Evolutionary conservation across 257 asterid genomes (phyloP).

Genomic region (Solanum pimpinellifolium): DNA sequence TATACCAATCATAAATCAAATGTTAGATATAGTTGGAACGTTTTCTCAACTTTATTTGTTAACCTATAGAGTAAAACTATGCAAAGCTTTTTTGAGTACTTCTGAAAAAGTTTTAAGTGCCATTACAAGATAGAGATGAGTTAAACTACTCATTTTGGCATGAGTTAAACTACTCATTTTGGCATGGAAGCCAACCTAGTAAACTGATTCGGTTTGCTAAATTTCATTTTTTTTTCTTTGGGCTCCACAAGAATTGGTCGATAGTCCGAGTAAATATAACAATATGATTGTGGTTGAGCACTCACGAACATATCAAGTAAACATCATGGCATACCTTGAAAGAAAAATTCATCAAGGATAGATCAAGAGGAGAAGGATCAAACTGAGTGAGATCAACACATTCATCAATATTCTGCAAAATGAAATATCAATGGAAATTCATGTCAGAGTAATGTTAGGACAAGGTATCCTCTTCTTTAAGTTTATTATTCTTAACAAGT

Average conservation of each 20-base stretch:
- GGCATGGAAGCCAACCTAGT: neutral
- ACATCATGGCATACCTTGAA: conserved; percentile 50
- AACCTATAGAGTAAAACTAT: neutral
- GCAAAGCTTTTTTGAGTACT: neutral
- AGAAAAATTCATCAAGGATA: conserved; percentile 77
- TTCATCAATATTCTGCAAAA: conserved; percentile 68
- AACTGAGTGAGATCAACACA: conserved; percentile 76
- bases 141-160: neutral
- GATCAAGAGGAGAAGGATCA: conserved; percentile 61
- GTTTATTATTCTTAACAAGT: neutral
- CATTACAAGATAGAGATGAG: neutral
- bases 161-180: neutral
- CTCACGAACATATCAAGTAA: neutral
- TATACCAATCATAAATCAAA: neutral
- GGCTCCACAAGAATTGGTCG: neutral
- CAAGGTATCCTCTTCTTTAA: neutral
- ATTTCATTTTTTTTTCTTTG: neutral
- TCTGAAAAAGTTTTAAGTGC: neutral
- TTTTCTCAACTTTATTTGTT: neutral
- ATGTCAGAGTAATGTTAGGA: neutral
- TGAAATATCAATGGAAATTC: conserved; percentile 5
- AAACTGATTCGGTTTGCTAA: neutral
- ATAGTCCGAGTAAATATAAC: neutral
- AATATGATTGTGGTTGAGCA: neutral
- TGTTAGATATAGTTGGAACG: neutral